phyloP scores from a whole-genome alignment of 768 basidiomycete genomes.

The Termitomyces sp. region DNA sequence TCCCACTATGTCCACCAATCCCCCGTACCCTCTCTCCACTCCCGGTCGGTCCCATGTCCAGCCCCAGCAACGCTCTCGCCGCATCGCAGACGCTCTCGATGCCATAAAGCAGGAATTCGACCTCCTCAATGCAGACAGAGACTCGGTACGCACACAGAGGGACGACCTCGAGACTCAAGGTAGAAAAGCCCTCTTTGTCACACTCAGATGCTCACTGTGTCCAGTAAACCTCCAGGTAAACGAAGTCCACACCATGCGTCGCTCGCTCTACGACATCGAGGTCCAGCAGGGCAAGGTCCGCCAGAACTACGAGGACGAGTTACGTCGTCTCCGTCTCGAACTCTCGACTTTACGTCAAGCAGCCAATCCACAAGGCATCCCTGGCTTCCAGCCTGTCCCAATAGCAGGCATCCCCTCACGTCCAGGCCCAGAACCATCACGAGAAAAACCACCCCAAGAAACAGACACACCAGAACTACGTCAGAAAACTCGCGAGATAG shows the following conservation, averaged over 20 bases:
- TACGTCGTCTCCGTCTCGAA: slow-evolving; percentile 67
- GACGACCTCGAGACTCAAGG: slow-evolving; percentile 92
- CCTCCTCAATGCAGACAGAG: slow-evolving; percentile 49
- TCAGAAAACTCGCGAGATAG: slow-evolving; percentile 16
- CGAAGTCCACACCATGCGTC: slow-evolving; percentile 87
- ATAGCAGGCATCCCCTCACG: slow-evolving; percentile 3
- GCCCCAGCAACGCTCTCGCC: slow-evolving; percentile 19
- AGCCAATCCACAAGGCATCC: slow-evolving; percentile 15
- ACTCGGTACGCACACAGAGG: slow-evolving; percentile 66
- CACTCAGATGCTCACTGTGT: not conserved
- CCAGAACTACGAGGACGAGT: slow-evolving; percentile 84
- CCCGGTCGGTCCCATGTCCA: not conserved
- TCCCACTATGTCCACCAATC: slow-evolving; percentile 1
- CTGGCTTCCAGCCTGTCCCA: slow-evolving; percentile 12
- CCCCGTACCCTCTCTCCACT: not conserved
- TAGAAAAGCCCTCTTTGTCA: too few relatives aligned
- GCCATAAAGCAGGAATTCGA: slow-evolving; percentile 81
- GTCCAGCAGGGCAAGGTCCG: slow-evolving; percentile 82
- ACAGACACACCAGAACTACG: slow-evolving; percentile 5
- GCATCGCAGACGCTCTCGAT: slow-evolving; percentile 72
- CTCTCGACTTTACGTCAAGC: slow-evolving; percentile 35
- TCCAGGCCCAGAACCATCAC: too few relatives aligned
- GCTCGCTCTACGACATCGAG: slow-evolving; percentile 90
- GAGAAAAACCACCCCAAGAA: too few relatives aligned
- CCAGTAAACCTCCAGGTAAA: slow-evolving; percentile 75